phyloP scores from a whole-genome alignment of 1,139 yeast species.

The Pichia sp. region DNA sequence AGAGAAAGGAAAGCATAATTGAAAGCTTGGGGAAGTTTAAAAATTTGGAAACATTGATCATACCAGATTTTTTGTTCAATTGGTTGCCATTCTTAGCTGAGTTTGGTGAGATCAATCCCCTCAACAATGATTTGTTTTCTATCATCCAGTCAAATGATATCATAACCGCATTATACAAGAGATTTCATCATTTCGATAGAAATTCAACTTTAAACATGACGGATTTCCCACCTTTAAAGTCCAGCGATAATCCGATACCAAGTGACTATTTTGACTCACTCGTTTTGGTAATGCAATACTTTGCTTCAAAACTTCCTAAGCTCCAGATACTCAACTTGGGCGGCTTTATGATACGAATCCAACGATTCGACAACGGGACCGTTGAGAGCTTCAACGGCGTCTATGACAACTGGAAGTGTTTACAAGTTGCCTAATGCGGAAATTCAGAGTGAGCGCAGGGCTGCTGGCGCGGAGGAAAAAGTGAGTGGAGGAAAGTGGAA shows the following conservation, averaged over 20 bases:
- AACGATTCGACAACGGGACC: not conserved
- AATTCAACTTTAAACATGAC: constrained; percentile 23
- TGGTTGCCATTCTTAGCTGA: constrained; percentile 30
- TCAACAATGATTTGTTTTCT: too few species aligned
- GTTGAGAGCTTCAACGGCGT: constrained; percentile 1
- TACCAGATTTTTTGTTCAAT: constrained; percentile 32
- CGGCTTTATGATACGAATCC: constrained; percentile 19
- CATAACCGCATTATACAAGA: constrained; percentile 22
- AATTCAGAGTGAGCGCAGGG: constrained; percentile 2
- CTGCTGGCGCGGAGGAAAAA: not conserved
- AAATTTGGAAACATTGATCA: constrained; percentile 21
- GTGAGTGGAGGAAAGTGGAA: not conserved
- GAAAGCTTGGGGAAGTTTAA: constrained; percentile 18
- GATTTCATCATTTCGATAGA: constrained; percentile 24
- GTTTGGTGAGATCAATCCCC: constrained; percentile 7
- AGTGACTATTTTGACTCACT: constrained; percentile 19
- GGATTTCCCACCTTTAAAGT: constrained; percentile 17
- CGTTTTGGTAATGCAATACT: constrained; percentile 18
- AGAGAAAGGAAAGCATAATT: constrained; percentile 19
- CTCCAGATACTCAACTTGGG: constrained; percentile 27
- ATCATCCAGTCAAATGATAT: constrained; percentile 19
- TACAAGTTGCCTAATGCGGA: constrained; percentile 15
- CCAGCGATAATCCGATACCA: not conserved
- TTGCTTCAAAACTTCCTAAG: constrained; percentile 16
- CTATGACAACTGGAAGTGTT: constrained; percentile 15